Percentiles rank a stretch among this genome's conserved stretches.
phyloP scores from a whole-genome alignment of 106 monocot species.

The Gastrodia elata region DNA sequence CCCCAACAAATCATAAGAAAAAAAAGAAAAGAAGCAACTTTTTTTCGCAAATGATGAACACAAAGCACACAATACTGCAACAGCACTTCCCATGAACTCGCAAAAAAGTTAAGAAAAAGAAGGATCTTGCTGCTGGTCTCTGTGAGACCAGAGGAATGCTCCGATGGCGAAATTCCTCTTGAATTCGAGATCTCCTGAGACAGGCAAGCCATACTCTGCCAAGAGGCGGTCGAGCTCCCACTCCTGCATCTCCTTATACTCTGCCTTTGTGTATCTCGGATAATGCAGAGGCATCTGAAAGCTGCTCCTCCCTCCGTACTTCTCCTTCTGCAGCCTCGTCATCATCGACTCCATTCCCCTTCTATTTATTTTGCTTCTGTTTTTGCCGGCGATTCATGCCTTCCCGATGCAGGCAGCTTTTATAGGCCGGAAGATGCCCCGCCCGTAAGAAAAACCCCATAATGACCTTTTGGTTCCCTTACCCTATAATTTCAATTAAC shows the following conservation, averaged over 20 bases:
- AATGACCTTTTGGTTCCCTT: too few species aligned
- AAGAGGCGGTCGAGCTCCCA: slow-evolving; percentile 26
- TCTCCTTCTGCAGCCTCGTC: background rate
- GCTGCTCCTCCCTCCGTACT: background rate
- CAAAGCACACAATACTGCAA: too few species aligned
- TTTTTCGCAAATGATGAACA: too few species aligned
- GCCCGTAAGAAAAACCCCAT: too few species aligned
- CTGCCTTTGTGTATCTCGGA: slow-evolving; percentile 24
- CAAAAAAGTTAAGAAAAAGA: too few species aligned
- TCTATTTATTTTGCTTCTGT: background rate
- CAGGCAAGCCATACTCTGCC: slow-evolving; percentile 23
- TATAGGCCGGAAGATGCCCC: too few species aligned
- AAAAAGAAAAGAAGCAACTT: too few species aligned
- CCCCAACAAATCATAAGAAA: too few species aligned
- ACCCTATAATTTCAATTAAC: too few species aligned
- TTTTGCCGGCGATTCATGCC: background rate
- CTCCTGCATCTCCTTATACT: slow-evolving; percentile 16
- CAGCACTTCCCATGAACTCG: too few species aligned
- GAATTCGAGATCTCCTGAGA: slow-evolving; percentile 9
- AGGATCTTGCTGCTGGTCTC: too few species aligned
- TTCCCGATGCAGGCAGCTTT: too few species aligned
- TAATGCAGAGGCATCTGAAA: slow-evolving; percentile 15
- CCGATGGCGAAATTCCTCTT: slow-evolving; percentile 30
- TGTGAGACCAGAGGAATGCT: slow-evolving; percentile 22
- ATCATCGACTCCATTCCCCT: background rate